Evolutionary conservation across 345 rosid genomes (phyloP), one percentile per base, ranked within the genome.

Genomic region (Geranium rotundifolium): DNA sequence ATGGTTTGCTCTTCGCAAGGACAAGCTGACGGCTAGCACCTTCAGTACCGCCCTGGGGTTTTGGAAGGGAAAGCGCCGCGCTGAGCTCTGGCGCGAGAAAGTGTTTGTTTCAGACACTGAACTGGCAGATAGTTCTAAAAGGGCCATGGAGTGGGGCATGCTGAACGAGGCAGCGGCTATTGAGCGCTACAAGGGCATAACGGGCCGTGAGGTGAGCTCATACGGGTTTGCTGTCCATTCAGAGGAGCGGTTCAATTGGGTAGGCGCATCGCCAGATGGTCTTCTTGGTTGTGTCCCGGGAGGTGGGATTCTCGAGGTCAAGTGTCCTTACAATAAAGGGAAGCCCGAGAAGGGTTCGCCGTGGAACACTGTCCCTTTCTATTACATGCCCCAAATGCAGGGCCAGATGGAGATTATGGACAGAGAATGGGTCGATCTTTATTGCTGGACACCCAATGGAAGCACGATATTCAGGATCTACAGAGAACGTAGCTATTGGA

Each of bases 241-340:
- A 0, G 79, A 82, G 60, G 75, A 84, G 62, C 75, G 62, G 62
- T 65, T 79, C 50, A 74, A 73, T 39, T 89, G 97, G 97, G 77
- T 87, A n/a, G 98, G 98, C 16, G 98, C 91, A 19, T 92, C 98
- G 2, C 97, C 98, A 0, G 98, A 92, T 73, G 98, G 97, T 34
- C 79, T 92, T 71, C 91, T 89, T 0, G 87, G 70, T 63, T 71
- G 80, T 68, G 70, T 75, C 72, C 84, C 73, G 0, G 87, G 74
- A 29, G 88, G 83, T 57, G 98, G 98, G 54, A 75, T 92, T 67
- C 69, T 89, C 54, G 98, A 92, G 80, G 96, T 92, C 64, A 92
- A 92, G 61, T 92, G 97, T 58, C 98, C 98, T 0, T 92, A 79
- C 71, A 92, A 92, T 82, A 92, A 87, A 78, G 98, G 98, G 59